Evolutionary conservation across 768 basidiomycete species (phyloP).

Genomic region (Russula foetens): DNA sequence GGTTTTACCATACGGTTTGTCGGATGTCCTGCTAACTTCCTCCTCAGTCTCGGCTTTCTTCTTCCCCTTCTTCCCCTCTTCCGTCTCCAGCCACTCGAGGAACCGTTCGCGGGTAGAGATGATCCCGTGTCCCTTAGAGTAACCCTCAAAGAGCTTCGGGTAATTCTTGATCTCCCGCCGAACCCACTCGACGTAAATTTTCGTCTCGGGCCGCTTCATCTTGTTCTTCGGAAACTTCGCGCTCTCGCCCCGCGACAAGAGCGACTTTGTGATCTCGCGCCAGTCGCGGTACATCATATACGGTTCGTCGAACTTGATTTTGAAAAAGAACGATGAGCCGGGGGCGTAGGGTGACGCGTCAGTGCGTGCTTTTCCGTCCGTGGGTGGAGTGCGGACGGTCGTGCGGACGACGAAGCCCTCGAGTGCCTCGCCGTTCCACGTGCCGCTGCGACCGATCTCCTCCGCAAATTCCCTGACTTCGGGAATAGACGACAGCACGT

Average conservation of each 20-base stretch:
- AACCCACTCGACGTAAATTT: slow-evolving; percentile 77
- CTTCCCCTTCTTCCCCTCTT: slow-evolving; percentile 35
- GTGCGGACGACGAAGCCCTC: slow-evolving; percentile 95
- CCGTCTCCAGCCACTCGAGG: slow-evolving; percentile 51
- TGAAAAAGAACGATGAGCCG: slow-evolving; percentile 94
- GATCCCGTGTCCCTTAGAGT: slow-evolving; percentile 70
- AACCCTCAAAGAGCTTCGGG: slow-evolving; percentile 51
- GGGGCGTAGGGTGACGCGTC: slow-evolving; percentile 55
- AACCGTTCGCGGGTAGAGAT: slow-evolving; percentile 77
- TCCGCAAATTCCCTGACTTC: slow-evolving; percentile 71
- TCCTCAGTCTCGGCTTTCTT: slow-evolving; percentile 27
- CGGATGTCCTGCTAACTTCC: slow-evolving; percentile 12
- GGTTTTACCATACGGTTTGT: slow-evolving; percentile 51
- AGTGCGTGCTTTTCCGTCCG: slow-evolving; percentile 24
- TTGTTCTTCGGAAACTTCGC: slow-evolving; percentile 50
- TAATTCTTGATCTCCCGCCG: slow-evolving; percentile 63
- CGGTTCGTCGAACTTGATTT: slow-evolving; percentile 97
- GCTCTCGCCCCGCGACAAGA: slow-evolving; percentile 39
- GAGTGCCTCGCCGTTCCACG: slow-evolving; percentile 77
- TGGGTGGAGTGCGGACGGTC: no score
- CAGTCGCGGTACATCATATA: slow-evolving; percentile 99
- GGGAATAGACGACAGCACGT: slow-evolving; percentile 47
- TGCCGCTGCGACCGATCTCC: slow-evolving; percentile 53
- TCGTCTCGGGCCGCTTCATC: slow-evolving; percentile 71
- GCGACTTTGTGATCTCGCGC: slow-evolving; percentile 82